phyloP scores from a whole-genome alignment of 139 green algal genomes.

The Edaphochlamys debaryana region DNA sequence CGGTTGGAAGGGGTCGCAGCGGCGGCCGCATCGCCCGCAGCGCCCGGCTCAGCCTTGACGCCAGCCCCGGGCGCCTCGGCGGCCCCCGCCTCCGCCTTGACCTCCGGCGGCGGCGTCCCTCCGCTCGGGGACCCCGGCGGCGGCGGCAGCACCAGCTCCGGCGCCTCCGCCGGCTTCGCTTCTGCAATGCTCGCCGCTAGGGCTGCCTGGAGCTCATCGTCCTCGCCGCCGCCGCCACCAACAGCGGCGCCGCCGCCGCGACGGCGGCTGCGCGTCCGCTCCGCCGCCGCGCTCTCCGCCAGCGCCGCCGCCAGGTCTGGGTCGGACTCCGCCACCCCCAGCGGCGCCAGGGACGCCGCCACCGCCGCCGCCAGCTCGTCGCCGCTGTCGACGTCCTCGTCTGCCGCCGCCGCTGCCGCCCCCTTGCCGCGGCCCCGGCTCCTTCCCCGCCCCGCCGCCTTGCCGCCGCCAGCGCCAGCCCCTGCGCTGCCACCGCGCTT shows the following conservation, averaged over 20 bases:
- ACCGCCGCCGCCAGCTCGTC: background rate
- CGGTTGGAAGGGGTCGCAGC: too few relatives aligned
- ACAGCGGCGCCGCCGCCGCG: background rate
- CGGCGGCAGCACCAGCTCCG: background rate
- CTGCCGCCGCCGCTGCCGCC: background rate
- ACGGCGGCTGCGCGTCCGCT: too few relatives aligned
- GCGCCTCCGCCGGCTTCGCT: background rate
- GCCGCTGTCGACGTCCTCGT: background rate
- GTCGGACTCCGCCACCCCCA: background rate
- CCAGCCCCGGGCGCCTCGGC: too few relatives aligned
- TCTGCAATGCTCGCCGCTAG: background rate
- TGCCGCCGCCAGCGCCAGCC: too few relatives aligned
- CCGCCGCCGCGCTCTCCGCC: conserved; percentile 2
- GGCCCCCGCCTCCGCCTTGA: background rate
- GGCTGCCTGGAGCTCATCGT: background rate
- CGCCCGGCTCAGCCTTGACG: background rate
- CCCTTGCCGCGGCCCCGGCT: too few relatives aligned
- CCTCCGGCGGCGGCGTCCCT: background rate
- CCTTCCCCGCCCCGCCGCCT: background rate
- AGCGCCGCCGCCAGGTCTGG: background rate
- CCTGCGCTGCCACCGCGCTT: background rate
- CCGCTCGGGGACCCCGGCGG: too few relatives aligned
- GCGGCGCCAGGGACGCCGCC: background rate
- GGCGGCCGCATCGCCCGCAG: too few relatives aligned
- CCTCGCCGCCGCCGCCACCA: background rate